Evolutionary conservation across 2,329 filamentous ascomycete species (phyloP), one percentile per base, ranked within the genome.

Genomic region (Hortaea sp.): DNA sequence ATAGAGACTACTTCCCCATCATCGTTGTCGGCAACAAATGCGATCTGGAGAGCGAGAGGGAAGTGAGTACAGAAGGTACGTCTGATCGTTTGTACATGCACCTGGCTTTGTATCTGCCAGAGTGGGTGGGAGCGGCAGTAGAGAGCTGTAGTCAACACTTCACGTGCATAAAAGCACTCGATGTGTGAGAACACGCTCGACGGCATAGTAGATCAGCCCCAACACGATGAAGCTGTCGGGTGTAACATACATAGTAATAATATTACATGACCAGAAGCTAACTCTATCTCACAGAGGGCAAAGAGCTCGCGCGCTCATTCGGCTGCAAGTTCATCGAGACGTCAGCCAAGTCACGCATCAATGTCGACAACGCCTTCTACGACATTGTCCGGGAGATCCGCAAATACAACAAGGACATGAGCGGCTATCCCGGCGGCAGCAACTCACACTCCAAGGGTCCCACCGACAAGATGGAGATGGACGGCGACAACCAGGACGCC

Each of bases 1-100:
- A 97, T 75, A 97, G 95, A 80, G 92, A 98, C 72, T 95, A 95
- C 69, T 98, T 98, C 75, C 92, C 92, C 59, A 97, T 98, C 75
- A 95, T 97, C 48, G 86, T 98, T 40, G 92, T 97, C 38, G 92
- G 88, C 60, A 98, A 98, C 80, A 98, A 98, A 78, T 95, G 90
- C 72, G 92, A 98, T 87, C 73, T 98, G 67, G 90, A 95, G 63
- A 76, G 76, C 59, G 90, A 98, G 71, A 81, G 92, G 63, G 85
- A 90, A 62, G 92, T 98, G 49, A 85, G 87, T 54, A 83, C 84
- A 73, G 83, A 94, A 80, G 90, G 90, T 95, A 77, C 54, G 81
- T 70, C 27, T 45, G 20, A 20, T 20, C 20, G 20, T 20, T 20
- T 20, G 2, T 20, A 20, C 20, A 20, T 20, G 20, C 20, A 20